Evolutionary conservation across 169 alveolate genomes (phyloP).

Genomic region (Eimeria necatrix): DNA sequence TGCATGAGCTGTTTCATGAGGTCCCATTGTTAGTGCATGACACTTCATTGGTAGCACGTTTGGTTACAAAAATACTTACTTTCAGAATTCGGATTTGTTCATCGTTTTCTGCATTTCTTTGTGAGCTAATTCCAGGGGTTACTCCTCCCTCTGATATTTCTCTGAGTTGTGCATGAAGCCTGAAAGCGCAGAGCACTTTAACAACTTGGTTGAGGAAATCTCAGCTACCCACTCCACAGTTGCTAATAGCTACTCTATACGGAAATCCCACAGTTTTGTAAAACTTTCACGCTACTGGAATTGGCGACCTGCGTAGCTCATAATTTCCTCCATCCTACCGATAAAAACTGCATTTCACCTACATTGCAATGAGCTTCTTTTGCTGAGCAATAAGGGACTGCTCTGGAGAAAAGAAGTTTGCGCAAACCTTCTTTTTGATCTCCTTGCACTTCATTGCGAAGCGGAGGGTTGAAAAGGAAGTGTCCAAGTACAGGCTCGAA

Average conservation of each 20-base stretch:
- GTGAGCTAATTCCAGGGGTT: constrained; percentile 21
- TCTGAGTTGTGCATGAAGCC: constrained; percentile 79
- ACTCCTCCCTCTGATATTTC: constrained; percentile 79
- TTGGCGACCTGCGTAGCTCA: too few species aligned
- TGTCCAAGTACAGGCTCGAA: constrained; percentile 86
- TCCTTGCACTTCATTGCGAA: constrained; percentile 88
- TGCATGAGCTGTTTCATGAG: background rate
- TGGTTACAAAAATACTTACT: constrained; percentile 2
- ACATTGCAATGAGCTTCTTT: constrained; percentile 86
- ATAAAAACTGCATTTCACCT: constrained; percentile 17
- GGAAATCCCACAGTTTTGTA: too few species aligned
- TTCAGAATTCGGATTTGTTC: constrained; percentile 70
- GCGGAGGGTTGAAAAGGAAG: constrained; percentile 87
- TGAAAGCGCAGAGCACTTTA: background rate
- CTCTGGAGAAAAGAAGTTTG: constrained; percentile 87
- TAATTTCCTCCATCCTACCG: too few species aligned
- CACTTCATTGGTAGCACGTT: background rate
- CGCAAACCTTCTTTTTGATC: constrained; percentile 82
- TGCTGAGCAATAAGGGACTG: constrained; percentile 90
- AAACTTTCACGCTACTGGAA: too few species aligned
- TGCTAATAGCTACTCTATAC: background rate
- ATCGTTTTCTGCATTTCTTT: constrained; percentile 57
- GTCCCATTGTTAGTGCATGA: background rate
- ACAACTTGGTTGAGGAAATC: background rate
- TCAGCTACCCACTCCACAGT: background rate